Base-by-base conservation (phyloP, 2,329 filamentous ascomycete genomes). In the Myriangium duriaei region DNA sequence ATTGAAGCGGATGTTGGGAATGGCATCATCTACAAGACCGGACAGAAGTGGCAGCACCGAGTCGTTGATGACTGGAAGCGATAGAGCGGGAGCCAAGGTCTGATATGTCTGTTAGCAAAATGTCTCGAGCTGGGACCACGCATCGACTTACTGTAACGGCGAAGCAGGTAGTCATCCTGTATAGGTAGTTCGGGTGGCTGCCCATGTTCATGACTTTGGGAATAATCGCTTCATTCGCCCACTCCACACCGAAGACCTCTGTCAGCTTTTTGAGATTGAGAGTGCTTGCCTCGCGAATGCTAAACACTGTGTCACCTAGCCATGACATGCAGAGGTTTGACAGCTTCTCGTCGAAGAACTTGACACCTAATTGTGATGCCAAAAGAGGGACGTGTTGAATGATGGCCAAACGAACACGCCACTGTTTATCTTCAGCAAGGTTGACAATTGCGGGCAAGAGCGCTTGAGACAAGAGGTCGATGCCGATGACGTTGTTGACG, bases 131-230 rank as follows among this genome's bases (percentile, higher is more conserved):
- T 21, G 6, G n/a, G 30, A 19, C 4, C 31, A 12, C 10, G 10
- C 3, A 12, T 26, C 3, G 19, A 73, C 83, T 69, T 72, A 98
- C 91, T 51, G 86, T 88, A 49, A 98, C 92, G 45, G 91, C 91
- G 60, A 98, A 98, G 67, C 88, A 96, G n/a, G 91, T 98, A 7
- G 91, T 98, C 91, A 98, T 98, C 59, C 91, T 76, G 72, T 98
- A 98, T 37, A 98, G 79, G 60, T 98, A 98, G 67, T 98, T 98
- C 44, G 88, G 85, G 60, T 98, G 91, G 56, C 85, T 83, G 43
- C 91, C 91, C 91, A 98, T 96, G 26, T 82, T 83, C 73, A 94
- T 91, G 47, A 98, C 91, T 69, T 96, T 96, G 43, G 91, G 91
- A 51, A 98, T 93, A 55, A 98, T 98, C 32, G 87, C 86, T 58